A percentile compares a stretch with the other conserved stretches of the same genome.
These are phyloP conservation scores for Tetrapisispora taiwanensis DNA, from an alignment of 805 yeast species.

Conservation along the genomic window DNA sequence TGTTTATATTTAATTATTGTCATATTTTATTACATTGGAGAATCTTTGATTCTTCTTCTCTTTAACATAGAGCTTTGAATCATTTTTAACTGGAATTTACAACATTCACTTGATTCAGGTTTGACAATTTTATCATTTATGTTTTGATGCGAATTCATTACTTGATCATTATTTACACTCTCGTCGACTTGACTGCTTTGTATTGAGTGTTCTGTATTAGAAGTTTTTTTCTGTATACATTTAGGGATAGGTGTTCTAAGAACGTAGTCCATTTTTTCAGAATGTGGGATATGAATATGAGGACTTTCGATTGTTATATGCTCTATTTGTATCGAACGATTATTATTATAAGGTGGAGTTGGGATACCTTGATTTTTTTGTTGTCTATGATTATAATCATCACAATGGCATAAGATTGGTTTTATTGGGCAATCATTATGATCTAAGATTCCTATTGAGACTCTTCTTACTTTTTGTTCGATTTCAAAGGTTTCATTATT, in stretches of 20 bases:
- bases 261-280: slow-evolving; percentile 2
- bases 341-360: neutral
- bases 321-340: neutral
- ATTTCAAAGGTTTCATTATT: neutral
- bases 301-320: slow-evolving; percentile 11
- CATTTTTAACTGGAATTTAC: slow-evolving; percentile 15
- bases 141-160: neutral
- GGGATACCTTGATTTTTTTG: neutral
- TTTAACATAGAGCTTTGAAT: slow-evolving; percentile 22
- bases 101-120: neutral
- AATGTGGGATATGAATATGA: slow-evolving; percentile 5
- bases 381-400: too few species aligned
- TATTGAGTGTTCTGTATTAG: neutral
- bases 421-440: neutral
- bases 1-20: neutral
- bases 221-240: neutral
- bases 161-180: neutral
- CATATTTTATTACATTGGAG: neutral
- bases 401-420: neutral
- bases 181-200: neutral
- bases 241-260: slow-evolving; percentile 18
- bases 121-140: too few species aligned
- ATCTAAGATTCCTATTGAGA: neutral
- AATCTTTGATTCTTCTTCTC: slow-evolving; percentile 14
- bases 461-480: slow-evolving; percentile 2